Conservation (phyloP, 805 yeast genomes). For the Myxozyma neglecta region DNA sequence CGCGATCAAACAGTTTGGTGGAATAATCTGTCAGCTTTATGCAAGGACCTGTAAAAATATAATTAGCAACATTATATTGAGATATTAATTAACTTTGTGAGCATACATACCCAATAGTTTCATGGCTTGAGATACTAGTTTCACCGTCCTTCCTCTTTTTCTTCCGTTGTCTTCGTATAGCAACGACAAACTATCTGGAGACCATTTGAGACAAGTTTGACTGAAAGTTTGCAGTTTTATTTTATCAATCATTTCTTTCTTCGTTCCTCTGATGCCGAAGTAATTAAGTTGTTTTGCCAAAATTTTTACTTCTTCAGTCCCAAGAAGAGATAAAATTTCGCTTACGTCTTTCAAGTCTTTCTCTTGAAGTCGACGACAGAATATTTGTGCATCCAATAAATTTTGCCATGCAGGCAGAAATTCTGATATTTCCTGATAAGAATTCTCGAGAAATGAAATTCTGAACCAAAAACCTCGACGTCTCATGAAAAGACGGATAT, state of each 20-base stretch:
- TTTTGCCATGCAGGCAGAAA: slow-evolving; percentile 9
- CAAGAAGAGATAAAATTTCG: slow-evolving; percentile 13
- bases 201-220: slow-evolving; percentile 17
- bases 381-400: background rate
- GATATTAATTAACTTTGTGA: background rate
- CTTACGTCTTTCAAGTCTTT: background rate
- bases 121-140: slow-evolving; percentile 4
- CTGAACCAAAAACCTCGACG: slow-evolving; percentile 27
- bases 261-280: slow-evolving; percentile 10
- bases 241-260: slow-evolving; percentile 12
- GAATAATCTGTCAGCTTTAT: slow-evolving; percentile 7
- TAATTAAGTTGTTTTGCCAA: slow-evolving; percentile 13
- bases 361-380: background rate
- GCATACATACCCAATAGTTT: slow-evolving; percentile 12
- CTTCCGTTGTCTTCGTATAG: slow-evolving; percentile 15
- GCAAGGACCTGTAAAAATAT: slow-evolving; percentile 16
- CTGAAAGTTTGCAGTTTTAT: slow-evolving; percentile 13
- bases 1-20: slow-evolving; percentile 23
- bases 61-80: too few relatives aligned
- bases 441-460: background rate
- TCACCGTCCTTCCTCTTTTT: background rate
- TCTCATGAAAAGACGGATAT: slow-evolving; percentile 29
- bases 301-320: slow-evolving; percentile 23
- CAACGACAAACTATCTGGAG: slow-evolving; percentile 12
- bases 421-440: slow-evolving; percentile 21